A percentile compares a stretch with the other conserved stretches of the same genome.
phyloP scores from a whole-genome alignment of 192 early-diverging fungal species.

The Backusella circina region DNA sequence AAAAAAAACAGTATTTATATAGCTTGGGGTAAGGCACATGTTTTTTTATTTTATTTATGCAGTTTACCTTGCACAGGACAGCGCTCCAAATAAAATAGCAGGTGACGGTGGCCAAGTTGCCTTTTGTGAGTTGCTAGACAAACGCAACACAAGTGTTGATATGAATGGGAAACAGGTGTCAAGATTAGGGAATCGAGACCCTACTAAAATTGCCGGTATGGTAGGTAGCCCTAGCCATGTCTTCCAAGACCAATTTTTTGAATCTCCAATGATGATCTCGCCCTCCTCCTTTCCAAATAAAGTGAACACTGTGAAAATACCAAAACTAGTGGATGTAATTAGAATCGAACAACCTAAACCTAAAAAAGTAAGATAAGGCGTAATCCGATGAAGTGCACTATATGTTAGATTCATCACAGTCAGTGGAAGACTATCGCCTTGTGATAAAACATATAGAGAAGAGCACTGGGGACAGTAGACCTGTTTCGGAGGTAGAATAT shows the following conservation, averaged over 20 bases:
- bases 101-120: constrained; percentile 53
- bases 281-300: constrained; percentile 64
- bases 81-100: constrained; percentile 51
- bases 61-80: constrained; percentile 55
- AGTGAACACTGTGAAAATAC: constrained; percentile 62
- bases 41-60: background rate
- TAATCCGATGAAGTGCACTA: constrained; percentile 49
- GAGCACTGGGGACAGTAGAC: constrained; percentile 71
- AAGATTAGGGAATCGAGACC: constrained; percentile 52
- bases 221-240: constrained; percentile 54
- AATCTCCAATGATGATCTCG: constrained; percentile 47
- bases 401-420: constrained; percentile 49
- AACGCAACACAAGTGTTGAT: constrained; percentile 50
- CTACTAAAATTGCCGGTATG: constrained; percentile 55
- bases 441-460: constrained; percentile 55
- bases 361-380: constrained; percentile 60
- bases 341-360: constrained; percentile 59
- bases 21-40: background rate
- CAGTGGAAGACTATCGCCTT: constrained; percentile 49
- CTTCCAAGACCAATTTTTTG: constrained; percentile 57
- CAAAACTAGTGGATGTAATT: constrained; percentile 65
- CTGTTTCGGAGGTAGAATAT: constrained; percentile 21
- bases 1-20: background rate
- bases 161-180: constrained; percentile 59
- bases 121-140: constrained; percentile 43